Base-by-base conservation (phyloP, 2,329 filamentous ascomycete genomes). In the Fusarium solani-melongenae region DNA sequence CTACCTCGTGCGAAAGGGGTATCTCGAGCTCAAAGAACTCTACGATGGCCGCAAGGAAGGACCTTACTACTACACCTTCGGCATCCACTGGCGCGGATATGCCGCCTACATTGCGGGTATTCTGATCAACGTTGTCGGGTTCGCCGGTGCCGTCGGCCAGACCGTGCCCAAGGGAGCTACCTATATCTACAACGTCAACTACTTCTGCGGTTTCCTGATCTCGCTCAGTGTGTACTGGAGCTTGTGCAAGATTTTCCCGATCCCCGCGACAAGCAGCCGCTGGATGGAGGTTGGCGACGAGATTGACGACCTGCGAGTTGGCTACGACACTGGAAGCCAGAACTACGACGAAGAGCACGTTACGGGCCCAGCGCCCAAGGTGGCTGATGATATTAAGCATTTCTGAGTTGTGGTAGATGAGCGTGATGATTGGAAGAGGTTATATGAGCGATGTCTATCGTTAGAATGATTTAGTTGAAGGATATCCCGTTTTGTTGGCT, bases 101-200 rank as follows among this genome's bases (percentile, higher is more conserved):
- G 88, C 86, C 1, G 93, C 95, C 0, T 97, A 98, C 81, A 88
- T 97, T 67, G 86, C 89, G 1, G 95, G 95, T 14, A 97, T 98
- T 70, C 80, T 96, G 6, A 92, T 97, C 86, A 98, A 98, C 76
- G 93, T 98, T 5, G 94, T 98, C 6, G 95, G 95, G 1, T 98
- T 98, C 74, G 94, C 91, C 1, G 95, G 94, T 4, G 94, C 93
- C 0, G 89, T 98, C 29, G 94, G 94, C 1, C 81, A 78, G 20
- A 72, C 84, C 2, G 94, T 98, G 0, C 95, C 96, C 0, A 85
- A 89, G 7, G 95, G 92, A 1, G 95, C 96, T 3, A 90, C 88
- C 1, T 97, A 97, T 79, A 90, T 98, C 68, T 98, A 97, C 86
- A 93, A 95, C 74, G 79, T 98, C 76, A 98, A 98, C 82, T 98